Base-by-base conservation (phyloP, 495 filamentous ascomycete genomes). In the Pyrenopolyporus hunteri region DNA sequence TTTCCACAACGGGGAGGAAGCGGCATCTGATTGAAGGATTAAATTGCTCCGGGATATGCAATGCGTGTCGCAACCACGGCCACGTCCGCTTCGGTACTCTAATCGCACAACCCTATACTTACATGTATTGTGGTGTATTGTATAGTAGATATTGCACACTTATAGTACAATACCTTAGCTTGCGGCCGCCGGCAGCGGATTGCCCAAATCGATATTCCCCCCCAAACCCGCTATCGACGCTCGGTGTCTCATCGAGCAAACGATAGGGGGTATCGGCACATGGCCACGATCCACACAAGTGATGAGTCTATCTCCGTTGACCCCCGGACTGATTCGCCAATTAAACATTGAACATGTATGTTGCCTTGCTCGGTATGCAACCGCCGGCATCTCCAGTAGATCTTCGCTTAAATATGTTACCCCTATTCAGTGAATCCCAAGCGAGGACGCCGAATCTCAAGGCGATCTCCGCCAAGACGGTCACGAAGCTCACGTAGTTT, bases 11-110 rank as follows among this genome's bases (percentile, higher is more conserved):
- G 13, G 36, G 51, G 37, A 52, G 13, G 37, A 33, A 36, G 16
- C 31, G 29, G 14, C 39, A 53, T 49, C 40, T 60, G 52, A 48
- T 60, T 29, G 57, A 66, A 57, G 63, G 57, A 66, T 66, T 49
- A 53, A 35, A 28, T 45, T 23, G 10, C 23, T 42, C 37, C 37
- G 37, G 37, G 23, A 37, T 48, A 44, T 59, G 49, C 55, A 44
- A 54, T 33, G 37, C 55, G 32, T 32, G 22, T 59, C 36, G 17
- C 16, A 39, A 47, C 46, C 39, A 45, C 10, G 31, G 19, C 51
- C 50, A 32, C n/a, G 13, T 44, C 25, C 17, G 1, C 43, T 55
- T 13, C 45, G 37, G 55, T 50, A 22, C 26, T 45, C 37, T 45
- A 31, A 17, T 48, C 8, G 16, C 16, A 16, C 13, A 10, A 22